Evolutionary conservation across 768 basidiomycete genomes (phyloP).

Genomic region (Multifurca ochricompacta): DNA sequence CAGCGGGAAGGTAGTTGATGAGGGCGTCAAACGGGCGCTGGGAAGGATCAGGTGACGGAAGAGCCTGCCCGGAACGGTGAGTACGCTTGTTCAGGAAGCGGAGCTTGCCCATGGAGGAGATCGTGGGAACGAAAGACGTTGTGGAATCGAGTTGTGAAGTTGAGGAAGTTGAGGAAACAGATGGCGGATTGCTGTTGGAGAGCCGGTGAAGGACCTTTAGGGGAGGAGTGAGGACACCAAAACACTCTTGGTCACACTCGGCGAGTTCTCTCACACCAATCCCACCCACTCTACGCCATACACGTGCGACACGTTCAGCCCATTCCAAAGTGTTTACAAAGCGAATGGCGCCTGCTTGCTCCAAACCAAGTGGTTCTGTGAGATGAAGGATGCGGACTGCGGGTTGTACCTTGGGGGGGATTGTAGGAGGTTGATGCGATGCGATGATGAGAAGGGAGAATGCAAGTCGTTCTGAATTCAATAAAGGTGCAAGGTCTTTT

Average conservation of each 20-base stretch:
- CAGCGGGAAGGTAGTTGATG: conserved; percentile 31
- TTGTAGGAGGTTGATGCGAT: conserved; percentile 27
- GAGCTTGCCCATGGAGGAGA: neutral
- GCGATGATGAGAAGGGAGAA: conserved; percentile 34
- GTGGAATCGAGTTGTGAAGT: neutral
- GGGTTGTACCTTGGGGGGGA: conserved; percentile 26
- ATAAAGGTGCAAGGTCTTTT: conserved; percentile 29
- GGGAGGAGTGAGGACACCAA: conserved; percentile 24
- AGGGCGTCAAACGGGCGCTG: conserved; percentile 34
- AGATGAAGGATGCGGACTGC: conserved; percentile 32
- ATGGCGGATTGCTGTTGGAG: conserved; percentile 2
- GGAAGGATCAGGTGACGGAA: conserved; percentile 27
- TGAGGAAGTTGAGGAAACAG: neutral
- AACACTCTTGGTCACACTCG: conserved; percentile 23
- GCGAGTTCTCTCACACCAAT: conserved; percentile 25
- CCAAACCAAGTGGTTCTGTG: conserved; percentile 28
- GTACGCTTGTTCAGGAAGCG: conserved; percentile 4
- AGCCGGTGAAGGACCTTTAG: conserved; percentile 13
- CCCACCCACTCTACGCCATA: conserved; percentile 31
- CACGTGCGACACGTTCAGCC: conserved; percentile 33
- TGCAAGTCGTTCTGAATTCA: conserved; percentile 30
- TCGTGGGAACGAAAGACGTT: neutral
- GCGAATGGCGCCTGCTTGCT: conserved; percentile 29
- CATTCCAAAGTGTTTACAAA: conserved; percentile 33
- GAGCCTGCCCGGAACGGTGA: conserved; percentile 1